Conservation (phyloP, 768 basidiomycete species). For the Lactarius pseudohatsudake region DNA sequence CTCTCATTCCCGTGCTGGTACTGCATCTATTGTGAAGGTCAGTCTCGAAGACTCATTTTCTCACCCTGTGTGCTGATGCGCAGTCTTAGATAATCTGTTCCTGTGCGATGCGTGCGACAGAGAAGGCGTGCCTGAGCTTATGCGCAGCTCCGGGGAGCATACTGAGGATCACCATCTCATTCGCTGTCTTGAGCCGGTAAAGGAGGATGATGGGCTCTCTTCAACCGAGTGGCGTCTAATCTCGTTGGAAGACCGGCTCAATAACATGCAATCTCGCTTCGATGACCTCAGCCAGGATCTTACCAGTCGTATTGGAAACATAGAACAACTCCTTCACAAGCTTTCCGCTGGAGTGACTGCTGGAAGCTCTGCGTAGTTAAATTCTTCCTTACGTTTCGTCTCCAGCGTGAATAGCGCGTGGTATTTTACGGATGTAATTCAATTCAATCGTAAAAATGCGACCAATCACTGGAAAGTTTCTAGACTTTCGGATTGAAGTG, state of each 20-base stretch:
- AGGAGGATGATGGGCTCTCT: background rate
- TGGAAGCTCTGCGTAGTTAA: no score
- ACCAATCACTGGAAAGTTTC: no score
- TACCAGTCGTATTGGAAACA: conserved; percentile 2
- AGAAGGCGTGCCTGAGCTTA: conserved; percentile 5
- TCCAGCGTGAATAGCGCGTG: no score
- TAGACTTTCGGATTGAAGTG: no score
- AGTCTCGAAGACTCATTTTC: background rate
- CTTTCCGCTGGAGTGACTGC: background rate
- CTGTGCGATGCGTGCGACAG: conserved; percentile 26
- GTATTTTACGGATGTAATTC: no score
- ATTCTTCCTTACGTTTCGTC: no score
- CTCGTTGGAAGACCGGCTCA: conserved; percentile 14
- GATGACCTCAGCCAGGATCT: background rate
- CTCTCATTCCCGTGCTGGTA: conserved; percentile 36
- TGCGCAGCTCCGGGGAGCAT: conserved; percentile 3
- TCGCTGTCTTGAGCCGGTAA: conserved; percentile 13
- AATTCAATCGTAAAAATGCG: no score
- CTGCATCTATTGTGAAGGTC: conserved; percentile 34
- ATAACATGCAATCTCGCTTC: conserved; percentile 8
- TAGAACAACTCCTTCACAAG: conserved; percentile 10
- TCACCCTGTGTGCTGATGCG: background rate
- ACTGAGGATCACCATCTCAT: conserved; percentile 9
- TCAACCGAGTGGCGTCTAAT: conserved; percentile 12
- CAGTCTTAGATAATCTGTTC: conserved; percentile 20